Evolutionary conservation across 2,329 filamentous ascomycete genomes (phyloP), one percentile per base, ranked within the genome.

Genomic region (Fonsecaea pedrosoi): DNA sequence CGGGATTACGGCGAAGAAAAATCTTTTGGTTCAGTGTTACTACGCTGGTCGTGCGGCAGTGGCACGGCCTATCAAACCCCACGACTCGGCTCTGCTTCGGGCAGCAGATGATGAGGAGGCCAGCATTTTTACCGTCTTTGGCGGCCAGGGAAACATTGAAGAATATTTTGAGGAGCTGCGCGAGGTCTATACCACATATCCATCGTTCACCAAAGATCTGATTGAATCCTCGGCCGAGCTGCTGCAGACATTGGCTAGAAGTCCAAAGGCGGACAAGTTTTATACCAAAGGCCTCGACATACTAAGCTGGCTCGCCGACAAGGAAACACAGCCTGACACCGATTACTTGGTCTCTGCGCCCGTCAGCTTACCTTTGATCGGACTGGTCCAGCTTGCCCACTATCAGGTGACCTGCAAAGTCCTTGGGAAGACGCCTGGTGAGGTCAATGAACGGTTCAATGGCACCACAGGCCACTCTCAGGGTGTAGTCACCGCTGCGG

Each of bases 141-240:
- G 95, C 67, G 95, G 95, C 6, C 95, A 99, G 79, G 95, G 95
- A 74, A 99, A 99, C 80, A 98, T 99, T 71, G 94, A 99, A 81
- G 96, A 99, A 82, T 99, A 99, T 82, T 99, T 99, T 75, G 94
- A 99, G 73, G 95, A 99, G 83, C 87, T 99, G 69, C 89, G 95
- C 64, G 91, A 96, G 78, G 87, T 98, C 66, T 94, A 94, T 83
- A 89, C 85, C 74, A 97, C 94, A 67, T 99, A 99, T 81, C 90
- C 92, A 12, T 91, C 91, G 34, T 96, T 99, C 73, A 88, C 97
- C 4, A 90, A 92, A 73, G 92, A 96, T 71, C 88, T 98, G 71
- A 86, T 99, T 75, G 85, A 86, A 34, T 86, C 89, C 30, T 90
- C 93, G 7, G 94, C 95, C 13, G 90, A 96, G 75, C 88, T 96